phyloP scores from a whole-genome alignment of 352 stramenopile species.

The Phytophthora hibernalis region DNA sequence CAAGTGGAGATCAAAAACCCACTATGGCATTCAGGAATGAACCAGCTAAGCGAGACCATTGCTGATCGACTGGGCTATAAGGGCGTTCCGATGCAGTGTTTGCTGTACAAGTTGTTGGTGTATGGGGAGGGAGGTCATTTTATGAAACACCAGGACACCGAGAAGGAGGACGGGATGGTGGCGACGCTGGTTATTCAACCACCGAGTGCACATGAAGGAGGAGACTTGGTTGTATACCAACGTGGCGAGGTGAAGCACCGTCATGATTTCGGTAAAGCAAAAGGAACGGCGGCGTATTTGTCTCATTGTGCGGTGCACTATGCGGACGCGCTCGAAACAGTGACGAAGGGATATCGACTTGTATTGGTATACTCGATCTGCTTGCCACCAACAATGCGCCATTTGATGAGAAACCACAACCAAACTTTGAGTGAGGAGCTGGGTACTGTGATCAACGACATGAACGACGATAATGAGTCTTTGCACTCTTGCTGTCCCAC shows the following conservation, averaged over 20 bases:
- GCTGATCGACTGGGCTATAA: not conserved
- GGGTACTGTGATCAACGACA: conserved; percentile 22
- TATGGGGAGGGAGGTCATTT: not conserved
- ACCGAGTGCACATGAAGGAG: conserved; percentile 31
- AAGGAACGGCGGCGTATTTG: conserved; percentile 14
- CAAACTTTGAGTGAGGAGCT: conserved; percentile 1
- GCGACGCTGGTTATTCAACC: conserved; percentile 55
- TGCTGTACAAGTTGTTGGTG: not conserved
- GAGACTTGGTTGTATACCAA: conserved; percentile 34
- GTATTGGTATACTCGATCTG: conserved; percentile 38
- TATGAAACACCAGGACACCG: conserved; percentile 54
- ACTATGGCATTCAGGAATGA: conserved; percentile 10
- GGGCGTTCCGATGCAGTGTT: not conserved
- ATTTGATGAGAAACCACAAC: conserved; percentile 1
- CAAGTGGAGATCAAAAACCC: conserved; percentile 11
- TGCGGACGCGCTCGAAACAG: conserved; percentile 27
- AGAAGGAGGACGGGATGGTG: conserved; percentile 65
- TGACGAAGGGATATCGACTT: conserved; percentile 33
- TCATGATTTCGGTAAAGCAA: conserved; percentile 34
- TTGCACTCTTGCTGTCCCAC: conserved; percentile 25
- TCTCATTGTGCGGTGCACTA: conserved; percentile 36
- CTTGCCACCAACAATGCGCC: conserved; percentile 20
- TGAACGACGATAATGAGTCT: conserved; percentile 44
- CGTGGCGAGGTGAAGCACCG: conserved; percentile 6
- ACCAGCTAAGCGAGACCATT: conserved; percentile 2